Percentiles rank a stretch among this genome's conserved stretches.
phyloP scores from a whole-genome alignment of 2,329 filamentous ascomycete genomes.

The Chaetomiaceae sp. region DNA sequence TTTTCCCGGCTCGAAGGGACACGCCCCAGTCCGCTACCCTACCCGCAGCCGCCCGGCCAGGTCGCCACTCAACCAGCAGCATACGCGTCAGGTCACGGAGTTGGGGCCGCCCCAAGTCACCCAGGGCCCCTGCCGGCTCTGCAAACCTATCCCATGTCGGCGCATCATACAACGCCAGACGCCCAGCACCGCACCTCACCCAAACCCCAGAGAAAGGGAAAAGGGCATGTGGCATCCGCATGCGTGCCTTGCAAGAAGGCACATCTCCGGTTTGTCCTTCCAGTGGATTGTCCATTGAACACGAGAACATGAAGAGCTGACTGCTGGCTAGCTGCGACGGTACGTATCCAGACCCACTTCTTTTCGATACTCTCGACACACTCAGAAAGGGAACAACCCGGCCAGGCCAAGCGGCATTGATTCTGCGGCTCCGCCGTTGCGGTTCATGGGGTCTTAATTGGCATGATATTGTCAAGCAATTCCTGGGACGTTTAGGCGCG shows the following conservation, averaged over 20 bases:
- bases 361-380: conserved; percentile 19
- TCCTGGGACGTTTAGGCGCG: conserved; percentile 28
- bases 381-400: conserved; percentile 21
- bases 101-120: conserved; percentile 9
- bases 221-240: conserved; percentile 78
- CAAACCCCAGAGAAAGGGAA: conserved; percentile 63
- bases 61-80: conserved; percentile 29
- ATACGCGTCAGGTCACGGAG: conserved; percentile 25
- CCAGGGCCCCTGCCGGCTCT: conserved; percentile 35
- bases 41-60: conserved; percentile 32
- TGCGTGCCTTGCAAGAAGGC: conserved; percentile 84
- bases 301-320: conserved; percentile 30
- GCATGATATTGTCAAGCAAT: conserved; percentile 28
- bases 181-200: conserved; percentile 48
- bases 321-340: conserved; percentile 53
- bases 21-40: conserved; percentile 32
- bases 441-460: conserved; percentile 26
- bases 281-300: background rate
- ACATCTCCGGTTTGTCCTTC: conserved; percentile 57
- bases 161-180: conserved; percentile 36
- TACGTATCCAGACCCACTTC: conserved; percentile 42
- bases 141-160: conserved; percentile 31
- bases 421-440: conserved; percentile 24
- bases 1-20: conserved; percentile 39
- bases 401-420: conserved; percentile 21